Evolutionary conservation across 768 basidiomycete genomes (phyloP).

Genomic region (Multifurca ochricompacta): DNA sequence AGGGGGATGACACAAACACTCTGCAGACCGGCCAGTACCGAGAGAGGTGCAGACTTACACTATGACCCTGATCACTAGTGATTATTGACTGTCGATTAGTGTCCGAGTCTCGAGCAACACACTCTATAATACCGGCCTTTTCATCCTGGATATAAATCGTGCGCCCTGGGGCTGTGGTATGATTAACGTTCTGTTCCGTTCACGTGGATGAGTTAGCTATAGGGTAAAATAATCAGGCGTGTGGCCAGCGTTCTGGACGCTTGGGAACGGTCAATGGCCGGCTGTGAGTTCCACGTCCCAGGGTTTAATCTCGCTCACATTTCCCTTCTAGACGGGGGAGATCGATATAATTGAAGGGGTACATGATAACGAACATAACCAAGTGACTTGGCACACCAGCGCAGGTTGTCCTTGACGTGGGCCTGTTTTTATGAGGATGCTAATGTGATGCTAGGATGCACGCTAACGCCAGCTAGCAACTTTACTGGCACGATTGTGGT

Average conservation of each 20-base stretch:
- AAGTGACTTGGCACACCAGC: slow-evolving; percentile 73
- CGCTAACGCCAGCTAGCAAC: slow-evolving; percentile 42
- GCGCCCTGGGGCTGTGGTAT: slow-evolving; percentile 87
- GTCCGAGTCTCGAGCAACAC: slow-evolving; percentile 67
- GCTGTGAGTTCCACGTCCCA: slow-evolving; percentile 33
- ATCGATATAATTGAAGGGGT: slow-evolving; percentile 83
- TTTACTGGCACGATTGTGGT: slow-evolving; percentile 62
- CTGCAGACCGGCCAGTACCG: slow-evolving; percentile 47
- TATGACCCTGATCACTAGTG: not conserved
- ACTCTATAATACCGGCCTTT: slow-evolving; percentile 68
- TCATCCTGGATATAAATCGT: slow-evolving; percentile 74
- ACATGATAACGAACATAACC: slow-evolving; percentile 77
- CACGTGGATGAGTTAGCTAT: not conserved
- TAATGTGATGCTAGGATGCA: slow-evolving; percentile 40
- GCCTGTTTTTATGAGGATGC: slow-evolving; percentile 2
- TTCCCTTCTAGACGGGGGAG: slow-evolving; percentile 53
- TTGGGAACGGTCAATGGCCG: slow-evolving; percentile 58
- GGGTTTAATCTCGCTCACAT: slow-evolving; percentile 11
- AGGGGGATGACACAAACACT: slow-evolving; percentile 60
- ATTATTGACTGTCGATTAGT: slow-evolving; percentile 30
- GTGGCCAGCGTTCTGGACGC: slow-evolving; percentile 81
- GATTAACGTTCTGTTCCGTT: slow-evolving; percentile 23
- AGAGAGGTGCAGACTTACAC: slow-evolving; percentile 41
- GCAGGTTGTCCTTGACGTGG: slow-evolving; percentile 34
- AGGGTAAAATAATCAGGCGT: slow-evolving; percentile 38